Conservation (phyloP, 1,284 basidiomycete species). For the Meira miltonrushii region DNA sequence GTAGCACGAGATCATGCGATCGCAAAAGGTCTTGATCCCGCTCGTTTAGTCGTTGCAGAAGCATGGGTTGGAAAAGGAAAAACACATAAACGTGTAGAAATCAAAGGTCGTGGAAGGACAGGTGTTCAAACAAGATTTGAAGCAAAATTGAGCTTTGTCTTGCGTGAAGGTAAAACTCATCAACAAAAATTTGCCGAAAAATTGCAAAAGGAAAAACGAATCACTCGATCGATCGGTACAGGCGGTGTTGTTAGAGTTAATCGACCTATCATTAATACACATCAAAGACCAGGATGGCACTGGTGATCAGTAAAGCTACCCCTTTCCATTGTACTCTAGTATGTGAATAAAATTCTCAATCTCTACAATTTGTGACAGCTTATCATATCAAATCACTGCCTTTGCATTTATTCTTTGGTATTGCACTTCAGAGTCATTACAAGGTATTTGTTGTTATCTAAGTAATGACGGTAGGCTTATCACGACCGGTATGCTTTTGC, state of each 20-base stretch:
- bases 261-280: conserved; percentile 36
- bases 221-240: conserved; percentile 71
- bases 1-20: conserved; percentile 82
- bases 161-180: conserved; percentile 76
- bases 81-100: conserved; percentile 68
- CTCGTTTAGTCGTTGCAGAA: conserved; percentile 77
- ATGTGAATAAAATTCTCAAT: too few species aligned
- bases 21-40: conserved; percentile 69
- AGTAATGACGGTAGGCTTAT: conserved; percentile 66
- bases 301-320: conserved; percentile 21
- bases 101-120: conserved; percentile 74
- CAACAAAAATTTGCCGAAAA: conserved; percentile 65
- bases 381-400: too few species aligned
- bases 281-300: conserved; percentile 45
- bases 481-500: conserved; percentile 75
- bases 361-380: too few species aligned
- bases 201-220: conserved; percentile 65
- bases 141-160: conserved; percentile 70
- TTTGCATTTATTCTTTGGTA: too few species aligned
- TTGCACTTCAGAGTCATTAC: too few species aligned
- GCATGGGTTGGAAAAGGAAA: conserved; percentile 88
- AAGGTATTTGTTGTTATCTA: neutral
- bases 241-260: conserved; percentile 40
- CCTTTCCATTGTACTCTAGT: too few species aligned
- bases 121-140: conserved; percentile 75